Percentiles rank a stretch among this genome's conserved stretches.
Conservation (phyloP, 1,139 yeast genomes). For the Geotrichum cucujoidarum region DNA sequence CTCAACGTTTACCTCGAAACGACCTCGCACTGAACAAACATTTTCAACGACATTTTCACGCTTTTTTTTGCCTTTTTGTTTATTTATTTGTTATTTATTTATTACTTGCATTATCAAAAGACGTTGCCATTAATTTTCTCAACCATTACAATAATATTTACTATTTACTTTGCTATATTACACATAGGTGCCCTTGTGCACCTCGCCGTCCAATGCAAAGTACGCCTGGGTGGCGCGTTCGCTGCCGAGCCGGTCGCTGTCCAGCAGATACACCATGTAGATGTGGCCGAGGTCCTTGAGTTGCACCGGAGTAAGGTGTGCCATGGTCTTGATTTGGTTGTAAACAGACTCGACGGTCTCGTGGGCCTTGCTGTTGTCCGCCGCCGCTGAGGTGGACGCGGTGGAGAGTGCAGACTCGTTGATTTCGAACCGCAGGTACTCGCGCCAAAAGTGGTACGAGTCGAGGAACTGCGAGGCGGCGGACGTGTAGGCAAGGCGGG, state of each 20-base stretch:
- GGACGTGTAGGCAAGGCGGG: constrained; percentile 27
- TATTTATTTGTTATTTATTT: background rate
- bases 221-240: constrained; percentile 13
- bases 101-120: no score
- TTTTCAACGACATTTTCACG: background rate
- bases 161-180: no score
- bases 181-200: constrained; percentile 2
- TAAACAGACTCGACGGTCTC: constrained; percentile 16
- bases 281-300: constrained; percentile 34
- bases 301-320: constrained; percentile 26
- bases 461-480: constrained; percentile 26
- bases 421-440: constrained; percentile 34
- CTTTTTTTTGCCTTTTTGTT: background rate
- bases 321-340: constrained; percentile 17
- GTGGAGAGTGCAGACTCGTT: constrained; percentile 13
- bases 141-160: no score
- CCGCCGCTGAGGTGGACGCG: background rate
- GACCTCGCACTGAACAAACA: no score
- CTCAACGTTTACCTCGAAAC: constrained; percentile 31
- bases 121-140: no score
- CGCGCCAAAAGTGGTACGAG: constrained; percentile 34
- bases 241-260: constrained; percentile 14
- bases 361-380: background rate
- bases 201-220: constrained; percentile 16
- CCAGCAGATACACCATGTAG: constrained; percentile 33